Evolutionary conservation across 495 filamentous ascomycete species (phyloP).

Genomic region (Xylaria telfairii): DNA sequence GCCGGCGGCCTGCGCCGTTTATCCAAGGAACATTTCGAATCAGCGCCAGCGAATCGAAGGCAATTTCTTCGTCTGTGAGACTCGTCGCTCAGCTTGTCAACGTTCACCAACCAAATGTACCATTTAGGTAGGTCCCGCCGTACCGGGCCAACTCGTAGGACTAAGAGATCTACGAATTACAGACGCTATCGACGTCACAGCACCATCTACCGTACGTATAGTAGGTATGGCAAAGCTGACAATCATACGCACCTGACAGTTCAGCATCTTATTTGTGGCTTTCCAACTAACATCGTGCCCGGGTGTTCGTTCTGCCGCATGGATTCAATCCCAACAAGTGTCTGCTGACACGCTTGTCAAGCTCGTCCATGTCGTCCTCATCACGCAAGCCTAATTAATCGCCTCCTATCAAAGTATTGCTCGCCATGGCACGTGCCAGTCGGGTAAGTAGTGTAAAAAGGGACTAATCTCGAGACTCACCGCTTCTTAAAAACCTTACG

Average conservation of each 20-base stretch:
- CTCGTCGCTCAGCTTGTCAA: neutral
- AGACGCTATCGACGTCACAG: neutral
- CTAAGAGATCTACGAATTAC: neutral
- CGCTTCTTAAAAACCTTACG: too few species aligned
- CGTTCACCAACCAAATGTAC: neutral
- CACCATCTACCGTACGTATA: too few species aligned
- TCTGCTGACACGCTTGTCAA: neutral
- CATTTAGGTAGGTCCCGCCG: neutral
- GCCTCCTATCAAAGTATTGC: neutral
- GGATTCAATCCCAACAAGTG: neutral
- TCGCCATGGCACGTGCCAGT: slow-evolving; percentile 1
- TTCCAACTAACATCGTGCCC: neutral
- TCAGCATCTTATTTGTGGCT: slow-evolving; percentile 17
- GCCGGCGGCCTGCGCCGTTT: slow-evolving; percentile 1
- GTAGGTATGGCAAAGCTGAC: neutral
- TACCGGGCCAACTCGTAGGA: neutral
- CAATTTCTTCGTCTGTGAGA: neutral
- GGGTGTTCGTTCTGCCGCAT: neutral
- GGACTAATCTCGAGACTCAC: slow-evolving; percentile 18
- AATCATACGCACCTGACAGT: neutral
- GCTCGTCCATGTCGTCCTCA: slow-evolving; percentile 5
- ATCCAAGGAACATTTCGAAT: neutral
- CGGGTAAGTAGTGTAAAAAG: neutral
- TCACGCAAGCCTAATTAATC: slow-evolving; percentile 2
- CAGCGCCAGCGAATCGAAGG: neutral